Conservation (phyloP, 2,329 filamentous ascomycete genomes). For the Colletotrichum euphorbiae region DNA sequence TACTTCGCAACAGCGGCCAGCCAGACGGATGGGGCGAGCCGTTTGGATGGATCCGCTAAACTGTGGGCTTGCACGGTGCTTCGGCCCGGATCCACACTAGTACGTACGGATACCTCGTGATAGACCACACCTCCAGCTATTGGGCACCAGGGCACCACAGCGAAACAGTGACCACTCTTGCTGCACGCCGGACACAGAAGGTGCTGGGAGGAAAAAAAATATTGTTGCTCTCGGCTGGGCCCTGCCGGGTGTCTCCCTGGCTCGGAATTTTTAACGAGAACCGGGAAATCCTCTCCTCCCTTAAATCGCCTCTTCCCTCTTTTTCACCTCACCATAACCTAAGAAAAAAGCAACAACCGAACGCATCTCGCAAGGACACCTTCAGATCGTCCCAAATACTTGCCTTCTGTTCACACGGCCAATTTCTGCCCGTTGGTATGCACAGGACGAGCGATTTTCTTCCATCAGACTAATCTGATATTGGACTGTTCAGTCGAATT, state of each 20-base stretch:
- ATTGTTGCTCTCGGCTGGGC: slow-evolving; percentile 20
- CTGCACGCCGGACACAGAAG: neutral
- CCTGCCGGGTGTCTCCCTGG: slow-evolving; percentile 26
- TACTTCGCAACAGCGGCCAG: too few relatives aligned
- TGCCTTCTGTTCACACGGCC: neutral
- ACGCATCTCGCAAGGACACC: neutral
- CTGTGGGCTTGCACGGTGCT: slow-evolving; percentile 19
- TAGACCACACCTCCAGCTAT: too few relatives aligned
- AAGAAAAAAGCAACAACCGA: slow-evolving; percentile 4
- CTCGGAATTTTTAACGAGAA: slow-evolving; percentile 30
- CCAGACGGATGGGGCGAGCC: neutral
- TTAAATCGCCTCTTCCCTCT: slow-evolving; percentile 2
- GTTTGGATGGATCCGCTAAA: neutral
- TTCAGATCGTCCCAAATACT: slow-evolving; percentile 20
- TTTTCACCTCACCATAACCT: neutral
- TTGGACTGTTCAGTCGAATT: neutral
- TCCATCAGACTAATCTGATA: slow-evolving; percentile 25
- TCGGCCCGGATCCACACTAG: slow-evolving; percentile 5
- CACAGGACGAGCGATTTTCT: neutral
- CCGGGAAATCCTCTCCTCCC: slow-evolving; percentile 34
- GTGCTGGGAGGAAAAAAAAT: slow-evolving; percentile 3
- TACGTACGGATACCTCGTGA: slow-evolving; percentile 1
- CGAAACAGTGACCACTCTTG: too few relatives aligned
- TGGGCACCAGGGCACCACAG: neutral
- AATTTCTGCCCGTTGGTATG: slow-evolving; percentile 13